A percentile compares a stretch with the other conserved stretches of the same genome.
Conservation (phyloP, 1,284 basidiomycete species). For the Rhodotorula sp. region DNA sequence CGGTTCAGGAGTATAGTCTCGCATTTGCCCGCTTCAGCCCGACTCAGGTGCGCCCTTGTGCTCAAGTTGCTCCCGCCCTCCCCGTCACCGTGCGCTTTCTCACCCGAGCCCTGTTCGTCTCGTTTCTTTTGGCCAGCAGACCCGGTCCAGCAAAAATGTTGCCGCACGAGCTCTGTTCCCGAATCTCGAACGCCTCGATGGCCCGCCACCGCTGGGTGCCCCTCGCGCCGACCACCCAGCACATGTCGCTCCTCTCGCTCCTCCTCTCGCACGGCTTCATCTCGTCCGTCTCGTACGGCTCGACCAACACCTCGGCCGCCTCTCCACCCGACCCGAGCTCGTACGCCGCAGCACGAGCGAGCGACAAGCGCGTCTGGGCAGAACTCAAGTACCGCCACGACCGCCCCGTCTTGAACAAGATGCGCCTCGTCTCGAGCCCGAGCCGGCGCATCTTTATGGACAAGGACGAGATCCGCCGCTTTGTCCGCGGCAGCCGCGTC, state of each 20-base stretch:
- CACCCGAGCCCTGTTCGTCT: not conserved
- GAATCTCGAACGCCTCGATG: conserved; percentile 82
- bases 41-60: too few relatives aligned
- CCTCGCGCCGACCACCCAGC: conserved; percentile 75
- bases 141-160: conserved; percentile 42
- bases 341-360: conserved; percentile 57
- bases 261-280: conserved; percentile 84
- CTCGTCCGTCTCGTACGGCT: conserved; percentile 75
- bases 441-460: conserved; percentile 73
- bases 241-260: conserved; percentile 76
- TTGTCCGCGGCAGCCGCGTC: conserved; percentile 63
- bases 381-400: conserved; percentile 86
- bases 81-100: not conserved
- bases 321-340: conserved; percentile 53
- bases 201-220: conserved; percentile 71
- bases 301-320: conserved; percentile 58
- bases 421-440: conserved; percentile 72
- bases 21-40: too few relatives aligned
- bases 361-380: conserved; percentile 68
- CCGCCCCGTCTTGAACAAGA: conserved; percentile 69
- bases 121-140: not conserved
- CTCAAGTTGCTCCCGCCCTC: not conserved
- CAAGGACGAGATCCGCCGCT: conserved; percentile 64
- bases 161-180: conserved; percentile 75
- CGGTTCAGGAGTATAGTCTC: too few relatives aligned